A percentile compares a stretch with the other conserved stretches of the same genome.
Conservation (phyloP, 2,329 filamentous ascomycete species). For the Escovopsis sp. region DNA sequence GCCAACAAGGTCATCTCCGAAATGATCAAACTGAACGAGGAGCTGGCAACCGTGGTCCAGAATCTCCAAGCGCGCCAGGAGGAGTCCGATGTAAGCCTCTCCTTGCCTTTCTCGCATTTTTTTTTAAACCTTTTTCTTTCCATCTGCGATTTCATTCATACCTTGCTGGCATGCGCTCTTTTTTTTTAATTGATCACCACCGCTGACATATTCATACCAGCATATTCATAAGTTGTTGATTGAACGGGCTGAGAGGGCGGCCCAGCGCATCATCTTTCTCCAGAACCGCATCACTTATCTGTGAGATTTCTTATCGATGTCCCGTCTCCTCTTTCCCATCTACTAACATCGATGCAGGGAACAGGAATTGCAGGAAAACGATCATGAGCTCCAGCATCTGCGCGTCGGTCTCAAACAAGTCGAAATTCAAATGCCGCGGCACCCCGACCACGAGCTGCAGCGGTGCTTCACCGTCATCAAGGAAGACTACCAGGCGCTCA, state of each 20-base stretch:
- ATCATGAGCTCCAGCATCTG: constrained; percentile 45
- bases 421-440: constrained; percentile 40
- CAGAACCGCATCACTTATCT: constrained; percentile 44
- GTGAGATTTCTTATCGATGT: constrained; percentile 22
- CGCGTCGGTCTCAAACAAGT: constrained; percentile 48
- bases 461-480: constrained; percentile 48
- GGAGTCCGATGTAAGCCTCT: constrained; percentile 38
- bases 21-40: constrained; percentile 29
- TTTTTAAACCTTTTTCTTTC: too few relatives aligned
- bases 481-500: constrained; percentile 37
- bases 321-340: constrained; percentile 1
- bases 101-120: not conserved
- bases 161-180: not conserved
- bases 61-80: constrained; percentile 41
- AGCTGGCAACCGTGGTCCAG: constrained; percentile 33
- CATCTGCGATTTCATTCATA: too few relatives aligned
- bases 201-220: constrained; percentile 13
- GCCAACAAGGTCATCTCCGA: constrained; percentile 24
- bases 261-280: constrained; percentile 43
- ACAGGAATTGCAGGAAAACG: constrained; percentile 38
- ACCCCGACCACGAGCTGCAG: constrained; percentile 40
- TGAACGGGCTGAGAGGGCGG: constrained; percentile 40
- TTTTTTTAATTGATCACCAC: not conserved
- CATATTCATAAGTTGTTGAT: constrained; percentile 49
- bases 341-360: constrained; percentile 25